Evolutionary conservation across 2,329 filamentous ascomycete genomes (phyloP).

Genomic region (Orbilia oligospora): DNA sequence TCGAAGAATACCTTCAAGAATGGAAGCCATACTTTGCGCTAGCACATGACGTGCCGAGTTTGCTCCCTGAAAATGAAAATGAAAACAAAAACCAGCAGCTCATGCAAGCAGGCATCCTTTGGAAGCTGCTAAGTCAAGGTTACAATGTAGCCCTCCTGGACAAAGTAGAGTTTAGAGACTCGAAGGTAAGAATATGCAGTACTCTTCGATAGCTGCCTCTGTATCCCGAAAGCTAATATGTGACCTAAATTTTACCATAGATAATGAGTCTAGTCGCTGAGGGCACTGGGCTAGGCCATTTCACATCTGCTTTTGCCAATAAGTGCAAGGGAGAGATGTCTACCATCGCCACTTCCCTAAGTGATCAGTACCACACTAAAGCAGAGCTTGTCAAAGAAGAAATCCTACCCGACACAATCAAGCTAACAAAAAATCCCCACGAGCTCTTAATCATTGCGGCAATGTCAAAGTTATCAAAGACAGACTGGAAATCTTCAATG

Average conservation of each 20-base stretch:
- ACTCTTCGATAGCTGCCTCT: not conserved
- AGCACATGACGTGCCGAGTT: constrained; percentile 74
- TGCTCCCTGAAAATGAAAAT: constrained; percentile 63
- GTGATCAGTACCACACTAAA: not conserved
- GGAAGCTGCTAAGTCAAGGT: constrained; percentile 72
- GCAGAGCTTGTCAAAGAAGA: not conserved
- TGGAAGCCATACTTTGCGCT: constrained; percentile 77
- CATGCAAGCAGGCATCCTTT: constrained; percentile 70
- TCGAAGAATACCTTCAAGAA: constrained; percentile 72
- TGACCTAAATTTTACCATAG: not conserved
- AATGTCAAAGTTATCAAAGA: constrained; percentile 15
- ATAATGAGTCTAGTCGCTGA: constrained; percentile 69
- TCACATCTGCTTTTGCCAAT: constrained; percentile 27
- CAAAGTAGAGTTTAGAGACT: constrained; percentile 75
- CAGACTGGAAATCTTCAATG: not conserved
- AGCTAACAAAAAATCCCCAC: constrained; percentile 18
- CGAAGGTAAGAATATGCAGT: constrained; percentile 70
- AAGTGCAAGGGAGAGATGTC: constrained; percentile 15
- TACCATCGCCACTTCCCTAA: not conserved
- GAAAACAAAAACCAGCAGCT: constrained; percentile 64
- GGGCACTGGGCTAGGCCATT: constrained; percentile 44
- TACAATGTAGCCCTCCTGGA: constrained; percentile 77
- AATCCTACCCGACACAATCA: not conserved
- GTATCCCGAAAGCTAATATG: not conserved
- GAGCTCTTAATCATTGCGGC: constrained; percentile 24